phyloP scores from a whole-genome alignment of 2,329 filamentous ascomycete species.

The Chaetomium sp. region DNA sequence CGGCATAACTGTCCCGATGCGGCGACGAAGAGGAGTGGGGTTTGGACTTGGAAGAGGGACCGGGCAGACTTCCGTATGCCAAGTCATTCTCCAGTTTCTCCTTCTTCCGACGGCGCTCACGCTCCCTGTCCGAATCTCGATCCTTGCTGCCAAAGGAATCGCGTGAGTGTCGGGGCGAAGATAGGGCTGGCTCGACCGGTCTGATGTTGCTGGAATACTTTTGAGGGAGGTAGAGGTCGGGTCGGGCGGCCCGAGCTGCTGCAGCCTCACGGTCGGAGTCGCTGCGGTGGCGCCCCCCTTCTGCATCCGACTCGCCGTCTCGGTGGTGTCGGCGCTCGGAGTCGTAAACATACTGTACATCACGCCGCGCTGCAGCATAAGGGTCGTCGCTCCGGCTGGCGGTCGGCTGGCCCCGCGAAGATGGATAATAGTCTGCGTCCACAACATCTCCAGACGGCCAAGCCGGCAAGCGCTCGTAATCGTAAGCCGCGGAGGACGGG shows the following conservation, averaged over 20 bases:
- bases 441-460: conserved; percentile 30
- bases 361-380: conserved; percentile 24
- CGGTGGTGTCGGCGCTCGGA: conserved; percentile 24
- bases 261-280: conserved; percentile 24
- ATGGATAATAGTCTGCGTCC: conserved; percentile 30
- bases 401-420: conserved; percentile 32
- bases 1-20: conserved; percentile 19
- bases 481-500: conserved; percentile 24
- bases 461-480: conserved; percentile 29
- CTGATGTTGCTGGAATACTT: conserved; percentile 40
- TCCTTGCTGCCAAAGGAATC: conserved; percentile 21
- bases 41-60: conserved; percentile 9
- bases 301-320: conserved; percentile 24
- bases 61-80: conserved; percentile 40
- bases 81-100: conserved; percentile 37
- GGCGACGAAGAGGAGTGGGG: conserved; percentile 19
- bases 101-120: conserved; percentile 24
- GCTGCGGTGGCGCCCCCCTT: conserved; percentile 22
- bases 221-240: conserved; percentile 39
- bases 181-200: conserved; percentile 16
- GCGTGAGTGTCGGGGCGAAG: conserved; percentile 26
- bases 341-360: conserved; percentile 24
- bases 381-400: conserved; percentile 14
- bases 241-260: conserved; percentile 25
- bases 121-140: conserved; percentile 25